These are phyloP conservation scores for Dendrobium chrysotoxum DNA, from an alignment of 106 monocot genomes.

Conservation along the genomic window DNA sequence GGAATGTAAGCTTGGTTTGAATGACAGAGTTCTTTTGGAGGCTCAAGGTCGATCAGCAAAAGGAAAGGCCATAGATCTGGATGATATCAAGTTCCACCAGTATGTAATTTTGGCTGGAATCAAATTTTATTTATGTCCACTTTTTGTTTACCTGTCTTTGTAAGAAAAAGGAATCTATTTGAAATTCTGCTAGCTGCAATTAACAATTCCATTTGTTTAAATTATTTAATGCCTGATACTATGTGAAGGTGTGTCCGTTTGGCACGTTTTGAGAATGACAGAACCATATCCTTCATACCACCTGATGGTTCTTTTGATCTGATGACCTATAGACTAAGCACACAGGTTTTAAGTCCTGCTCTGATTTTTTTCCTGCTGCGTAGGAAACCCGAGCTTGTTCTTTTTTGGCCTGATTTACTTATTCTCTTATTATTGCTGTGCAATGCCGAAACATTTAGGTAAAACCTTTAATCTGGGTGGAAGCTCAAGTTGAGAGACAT, in stretches of 20 bases:
- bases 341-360: slow-evolving; percentile 48
- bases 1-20: slow-evolving; percentile 93
- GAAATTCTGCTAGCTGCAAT: background rate
- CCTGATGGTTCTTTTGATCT: slow-evolving; percentile 96
- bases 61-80: slow-evolving; percentile 95
- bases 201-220: background rate
- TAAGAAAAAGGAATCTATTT: background rate
- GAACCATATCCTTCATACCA: slow-evolving; percentile 99
- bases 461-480: slow-evolving; percentile 94
- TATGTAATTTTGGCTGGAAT: slow-evolving; percentile 15
- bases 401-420: background rate
- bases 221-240: background rate
- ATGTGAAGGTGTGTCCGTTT: slow-evolving; percentile 77
- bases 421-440: background rate
- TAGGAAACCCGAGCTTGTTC: background rate
- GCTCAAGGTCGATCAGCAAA: slow-evolving; percentile 93
- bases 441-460: slow-evolving; percentile 38
- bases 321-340: slow-evolving; percentile 97
- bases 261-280: slow-evolving; percentile 98
- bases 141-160: background rate
- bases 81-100: slow-evolving; percentile 99
- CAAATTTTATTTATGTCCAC: background rate
- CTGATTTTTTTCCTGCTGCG: background rate
- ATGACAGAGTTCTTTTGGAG: slow-evolving; percentile 92
- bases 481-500: slow-evolving; percentile 91